Conservation (phyloP, 345 rosid genomes). For the Microthlaspi erraticum region DNA sequence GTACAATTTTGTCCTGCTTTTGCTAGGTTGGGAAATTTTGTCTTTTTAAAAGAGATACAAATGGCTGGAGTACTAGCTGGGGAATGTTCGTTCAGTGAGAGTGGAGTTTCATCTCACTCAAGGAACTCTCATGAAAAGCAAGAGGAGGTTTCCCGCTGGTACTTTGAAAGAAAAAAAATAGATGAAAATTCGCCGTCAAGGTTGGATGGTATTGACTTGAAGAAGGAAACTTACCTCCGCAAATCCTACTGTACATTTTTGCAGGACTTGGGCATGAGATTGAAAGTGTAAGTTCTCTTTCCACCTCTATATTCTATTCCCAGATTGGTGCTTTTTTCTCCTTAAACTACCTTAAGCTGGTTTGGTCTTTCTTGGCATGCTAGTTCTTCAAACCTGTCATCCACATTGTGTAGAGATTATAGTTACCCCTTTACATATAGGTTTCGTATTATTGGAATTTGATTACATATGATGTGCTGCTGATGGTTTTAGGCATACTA, state of each 20-base stretch:
- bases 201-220: constrained; percentile 86
- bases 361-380: constrained; percentile 21
- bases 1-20: not conserved
- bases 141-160: constrained; percentile 81
- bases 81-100: constrained; percentile 57
- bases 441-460: not conserved
- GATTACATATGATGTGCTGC: not conserved
- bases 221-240: constrained; percentile 92
- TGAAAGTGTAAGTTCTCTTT: constrained; percentile 80
- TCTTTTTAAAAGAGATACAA: constrained; percentile 23
- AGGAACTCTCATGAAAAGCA: constrained; percentile 59
- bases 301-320: not conserved
- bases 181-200: constrained; percentile 93
- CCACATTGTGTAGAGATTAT: not conserved
- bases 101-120: constrained; percentile 51
- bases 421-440: constrained; percentile 9
- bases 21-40: constrained; percentile 30
- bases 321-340: not conserved
- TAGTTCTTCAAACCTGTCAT: not conserved
- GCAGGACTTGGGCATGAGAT: constrained; percentile 96
- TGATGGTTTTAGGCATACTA: constrained; percentile 15
- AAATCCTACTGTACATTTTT: constrained; percentile 96
- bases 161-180: constrained; percentile 82
- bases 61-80: constrained; percentile 62
- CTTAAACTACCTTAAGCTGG: constrained; percentile 1